Percentiles rank a stretch among this genome's conserved stretches.
phyloP scores from a whole-genome alignment of 75 land plant species.

The Ceratopteris richardii region DNA sequence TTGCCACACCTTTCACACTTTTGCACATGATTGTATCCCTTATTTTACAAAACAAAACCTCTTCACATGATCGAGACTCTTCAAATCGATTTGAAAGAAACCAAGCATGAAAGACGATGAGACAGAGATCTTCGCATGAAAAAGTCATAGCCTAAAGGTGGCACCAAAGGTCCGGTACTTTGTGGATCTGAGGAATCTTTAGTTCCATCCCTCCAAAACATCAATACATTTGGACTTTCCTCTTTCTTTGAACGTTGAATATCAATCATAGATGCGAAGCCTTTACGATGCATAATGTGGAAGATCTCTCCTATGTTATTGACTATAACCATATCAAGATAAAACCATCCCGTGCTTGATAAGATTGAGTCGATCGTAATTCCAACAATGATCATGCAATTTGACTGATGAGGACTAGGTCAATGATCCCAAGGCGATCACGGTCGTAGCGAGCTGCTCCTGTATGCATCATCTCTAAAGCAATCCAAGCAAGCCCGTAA shows the following conservation, averaged over 20 bases:
- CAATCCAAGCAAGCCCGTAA: slow-evolving; percentile 99
- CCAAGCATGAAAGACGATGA: background rate
- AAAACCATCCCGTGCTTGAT: slow-evolving; percentile 80
- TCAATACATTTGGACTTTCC: slow-evolving; percentile 62
- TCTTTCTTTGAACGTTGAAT: slow-evolving; percentile 75
- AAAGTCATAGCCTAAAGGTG: background rate
- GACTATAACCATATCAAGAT: slow-evolving; percentile 66
- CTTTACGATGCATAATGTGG: slow-evolving; percentile 63
- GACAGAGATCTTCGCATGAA: background rate
- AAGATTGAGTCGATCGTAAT: slow-evolving; percentile 58
- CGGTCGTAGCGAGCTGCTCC: slow-evolving; percentile 92
- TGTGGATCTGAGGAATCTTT: slow-evolving; percentile 5
- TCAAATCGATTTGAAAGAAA: slow-evolving; percentile 3
- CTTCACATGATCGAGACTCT: no score
- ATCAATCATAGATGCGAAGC: slow-evolving; percentile 71
- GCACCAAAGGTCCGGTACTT: background rate
- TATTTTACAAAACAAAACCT: no score
- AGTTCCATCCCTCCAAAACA: slow-evolving; percentile 64
- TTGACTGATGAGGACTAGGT: slow-evolving; percentile 95
- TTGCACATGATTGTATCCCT: no score
- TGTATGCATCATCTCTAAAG: slow-evolving; percentile 99
- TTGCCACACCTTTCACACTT: no score
- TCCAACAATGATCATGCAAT: slow-evolving; percentile 93
- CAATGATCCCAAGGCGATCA: slow-evolving; percentile 92
- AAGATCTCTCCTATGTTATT: slow-evolving; percentile 82